Evolutionary conservation across 148 eudicot genomes (phyloP).

Genomic region (Vaccinium darrowii): DNA sequence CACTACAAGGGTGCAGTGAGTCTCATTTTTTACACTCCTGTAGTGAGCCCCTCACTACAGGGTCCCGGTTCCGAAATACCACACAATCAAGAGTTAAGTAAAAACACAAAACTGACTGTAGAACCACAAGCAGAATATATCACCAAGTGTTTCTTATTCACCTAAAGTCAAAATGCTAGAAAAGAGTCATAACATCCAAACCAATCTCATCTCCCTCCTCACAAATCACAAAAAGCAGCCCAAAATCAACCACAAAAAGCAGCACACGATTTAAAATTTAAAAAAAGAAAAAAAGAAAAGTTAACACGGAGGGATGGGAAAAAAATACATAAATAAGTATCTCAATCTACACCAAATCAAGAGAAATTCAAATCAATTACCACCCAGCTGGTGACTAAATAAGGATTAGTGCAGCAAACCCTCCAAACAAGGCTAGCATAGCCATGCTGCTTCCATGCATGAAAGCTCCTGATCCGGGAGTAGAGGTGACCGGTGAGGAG

Average conservation of each 20-base stretch:
- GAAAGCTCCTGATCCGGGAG: slow-evolving; percentile 11
- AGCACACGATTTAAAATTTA: background rate
- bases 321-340: slow-evolving; percentile 17
- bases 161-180: slow-evolving; percentile 3
- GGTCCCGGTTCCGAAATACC: too few relatives aligned
- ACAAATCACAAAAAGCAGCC: slow-evolving; percentile 15
- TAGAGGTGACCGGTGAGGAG: background rate
- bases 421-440: slow-evolving; percentile 24
- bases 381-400: slow-evolving; percentile 5
- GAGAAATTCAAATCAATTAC: background rate
- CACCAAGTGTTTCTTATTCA: slow-evolving; percentile 4
- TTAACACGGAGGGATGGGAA: background rate
- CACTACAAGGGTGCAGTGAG: too few relatives aligned
- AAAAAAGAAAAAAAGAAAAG: background rate
- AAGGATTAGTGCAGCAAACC: slow-evolving; percentile 17
- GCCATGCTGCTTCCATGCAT: slow-evolving; percentile 15
- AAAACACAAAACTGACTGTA: background rate
- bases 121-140: background rate
- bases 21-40: too few relatives aligned
- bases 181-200: background rate
- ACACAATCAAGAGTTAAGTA: too few relatives aligned
- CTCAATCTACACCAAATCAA: slow-evolving; percentile 22
- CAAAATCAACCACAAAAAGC: background rate
- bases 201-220: slow-evolving; percentile 6
- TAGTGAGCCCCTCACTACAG: too few relatives aligned